These are phyloP conservation scores for Osmozyma mogii DNA, from an alignment of 805 yeast species.

Conservation along the genomic window DNA sequence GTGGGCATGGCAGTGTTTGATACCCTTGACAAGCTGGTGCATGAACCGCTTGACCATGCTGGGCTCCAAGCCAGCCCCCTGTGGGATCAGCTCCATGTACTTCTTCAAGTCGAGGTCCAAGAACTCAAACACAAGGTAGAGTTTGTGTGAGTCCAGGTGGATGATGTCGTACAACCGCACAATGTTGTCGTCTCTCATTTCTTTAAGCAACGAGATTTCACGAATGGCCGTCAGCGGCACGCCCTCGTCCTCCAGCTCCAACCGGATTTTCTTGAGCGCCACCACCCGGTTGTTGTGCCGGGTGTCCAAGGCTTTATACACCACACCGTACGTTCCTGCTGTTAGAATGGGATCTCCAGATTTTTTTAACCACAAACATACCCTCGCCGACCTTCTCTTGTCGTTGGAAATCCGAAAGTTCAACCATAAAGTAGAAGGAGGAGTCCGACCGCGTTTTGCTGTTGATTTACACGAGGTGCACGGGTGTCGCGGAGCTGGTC, in stretches of 20 bases:
- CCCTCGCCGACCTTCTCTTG: slow-evolving; percentile 97
- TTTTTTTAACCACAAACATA: slow-evolving; percentile 17
- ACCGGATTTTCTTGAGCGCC: slow-evolving; percentile 88
- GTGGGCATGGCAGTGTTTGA: slow-evolving; percentile 89
- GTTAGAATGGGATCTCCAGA: slow-evolving; percentile 6
- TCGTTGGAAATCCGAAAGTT: slow-evolving; percentile 84
- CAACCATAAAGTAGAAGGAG: slow-evolving; percentile 49
- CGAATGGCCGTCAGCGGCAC: slow-evolving; percentile 98
- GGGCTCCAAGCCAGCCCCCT: slow-evolving; percentile 82
- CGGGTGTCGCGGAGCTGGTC: too few species aligned
- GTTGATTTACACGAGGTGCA: too few species aligned
- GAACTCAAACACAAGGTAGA: slow-evolving; percentile 88
- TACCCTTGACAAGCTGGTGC: slow-evolving; percentile 87
- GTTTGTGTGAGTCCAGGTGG: slow-evolving; percentile 87
- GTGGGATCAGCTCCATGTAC: slow-evolving; percentile 93
- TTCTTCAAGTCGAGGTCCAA: slow-evolving; percentile 91
- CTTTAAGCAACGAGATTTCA: slow-evolving; percentile 90
- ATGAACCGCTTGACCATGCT: slow-evolving; percentile 88
- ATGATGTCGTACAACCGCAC: slow-evolving; percentile 89
- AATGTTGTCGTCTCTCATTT: slow-evolving; percentile 87
- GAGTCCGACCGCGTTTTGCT: too few species aligned
- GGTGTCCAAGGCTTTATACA: slow-evolving; percentile 88
- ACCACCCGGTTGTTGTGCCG: slow-evolving; percentile 89
- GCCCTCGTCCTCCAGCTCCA: slow-evolving; percentile 96
- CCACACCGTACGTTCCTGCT: slow-evolving; percentile 90